phyloP scores from a whole-genome alignment of 1,139 yeast species.

The Geotrichum fermentans region DNA sequence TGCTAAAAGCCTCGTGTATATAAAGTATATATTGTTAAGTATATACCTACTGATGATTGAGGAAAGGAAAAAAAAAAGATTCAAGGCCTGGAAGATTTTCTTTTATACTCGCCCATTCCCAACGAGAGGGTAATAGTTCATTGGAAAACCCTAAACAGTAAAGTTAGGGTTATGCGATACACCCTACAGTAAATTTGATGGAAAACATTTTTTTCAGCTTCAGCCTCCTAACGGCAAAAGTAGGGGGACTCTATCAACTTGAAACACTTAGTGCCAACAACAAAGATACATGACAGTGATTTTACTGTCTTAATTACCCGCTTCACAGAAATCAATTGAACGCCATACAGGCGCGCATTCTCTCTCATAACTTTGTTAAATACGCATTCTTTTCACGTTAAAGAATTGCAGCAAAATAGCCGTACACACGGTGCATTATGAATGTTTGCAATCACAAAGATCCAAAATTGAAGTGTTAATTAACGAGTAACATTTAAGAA shows the following conservation, averaged over 20 bases:
- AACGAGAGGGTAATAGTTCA: neutral
- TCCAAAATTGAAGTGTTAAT: no score
- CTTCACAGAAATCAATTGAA: no score
- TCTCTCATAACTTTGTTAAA: no score
- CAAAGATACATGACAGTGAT: neutral
- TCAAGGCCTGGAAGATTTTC: neutral
- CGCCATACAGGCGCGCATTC: no score
- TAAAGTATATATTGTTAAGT: conserved; percentile 16
- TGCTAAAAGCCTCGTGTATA: conserved; percentile 14
- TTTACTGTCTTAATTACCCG: no score
- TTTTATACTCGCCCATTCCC: neutral
- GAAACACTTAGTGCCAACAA: neutral
- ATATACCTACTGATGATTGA: conserved; percentile 18
- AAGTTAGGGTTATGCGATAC: neutral
- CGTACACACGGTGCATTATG: no score
- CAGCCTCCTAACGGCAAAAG: no score
- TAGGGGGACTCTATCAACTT: neutral
- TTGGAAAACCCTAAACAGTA: neutral
- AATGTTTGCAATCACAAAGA: no score
- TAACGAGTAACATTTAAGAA: no score
- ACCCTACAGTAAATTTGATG: neutral
- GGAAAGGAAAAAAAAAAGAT: conserved; percentile 4
- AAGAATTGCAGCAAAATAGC: no score
- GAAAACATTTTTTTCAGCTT: neutral
- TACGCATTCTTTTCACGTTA: no score